Evolutionary conservation across 2,329 filamentous ascomycete species (phyloP), one percentile per base, ranked within the genome.

Genomic region (Neofusicoccum ribis): DNA sequence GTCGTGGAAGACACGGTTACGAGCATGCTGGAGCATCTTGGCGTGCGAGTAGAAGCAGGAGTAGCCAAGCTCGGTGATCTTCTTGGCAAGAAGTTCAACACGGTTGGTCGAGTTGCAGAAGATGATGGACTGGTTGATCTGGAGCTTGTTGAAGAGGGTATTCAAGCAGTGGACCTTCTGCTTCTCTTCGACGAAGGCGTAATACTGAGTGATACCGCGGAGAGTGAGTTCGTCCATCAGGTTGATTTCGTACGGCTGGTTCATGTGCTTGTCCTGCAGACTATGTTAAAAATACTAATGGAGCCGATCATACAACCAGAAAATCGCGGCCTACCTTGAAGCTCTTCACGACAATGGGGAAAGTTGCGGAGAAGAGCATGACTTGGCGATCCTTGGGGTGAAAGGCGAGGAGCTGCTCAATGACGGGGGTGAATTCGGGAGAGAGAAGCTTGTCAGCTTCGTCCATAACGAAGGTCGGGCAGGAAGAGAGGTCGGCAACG

Each of bases 111-210:
- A 99, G 81, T 99, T 99, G 83, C 95, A 99, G 83, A 99, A 99
- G 77, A 99, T 99, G 82, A 99, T 99, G 68, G 96, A 99, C 83
- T 99, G 95, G 82, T 99, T 99, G 82, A 99, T 99, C 80, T 99
- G 94, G 15, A 99, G 88, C 81, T 97, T 97, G 72, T 93, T 97
- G 84, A 99, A 99, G 69, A 99, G 89, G 0, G 95, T 99, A 83
- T 99, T 99, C 70, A 99, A 83, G 78, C 95, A 99, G 82, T 99
- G 96, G 20, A 99, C 95, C 82, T 99, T 99, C 77, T 97, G 92
- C 82, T 97, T 97, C 82, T 99, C 95, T 80, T 99, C 95, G 61
- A 99, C 96, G 71, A 98, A 99, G 47, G 95, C 95, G 76, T 99
- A 99, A 82, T 98, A 99, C 77, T 99, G 95, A 0, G 95, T 99